phyloP scores from a whole-genome alignment of 495 filamentous ascomycete genomes.

The Cercophora samala region DNA sequence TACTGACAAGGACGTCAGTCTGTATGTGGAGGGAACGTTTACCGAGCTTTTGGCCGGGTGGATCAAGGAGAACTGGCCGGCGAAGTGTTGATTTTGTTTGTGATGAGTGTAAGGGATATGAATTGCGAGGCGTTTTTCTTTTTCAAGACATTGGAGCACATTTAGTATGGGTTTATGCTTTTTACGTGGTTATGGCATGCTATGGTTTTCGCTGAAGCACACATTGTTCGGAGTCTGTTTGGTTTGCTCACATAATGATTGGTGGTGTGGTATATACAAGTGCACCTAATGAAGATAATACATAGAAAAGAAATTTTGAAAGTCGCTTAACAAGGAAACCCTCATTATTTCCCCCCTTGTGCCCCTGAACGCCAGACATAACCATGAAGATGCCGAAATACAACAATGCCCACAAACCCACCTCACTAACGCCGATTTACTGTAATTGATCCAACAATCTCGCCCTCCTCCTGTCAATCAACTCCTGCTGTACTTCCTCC shows the following conservation, averaged over 20 bases:
- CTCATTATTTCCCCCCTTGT: slow-evolving; percentile 6
- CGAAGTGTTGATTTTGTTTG: slow-evolving; percentile 38
- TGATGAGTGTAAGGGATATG: background rate
- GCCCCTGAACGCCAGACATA: slow-evolving; percentile 20
- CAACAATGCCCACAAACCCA: background rate
- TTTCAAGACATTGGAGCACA: background rate
- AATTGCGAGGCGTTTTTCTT: background rate
- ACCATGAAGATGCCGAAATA: slow-evolving; percentile 29
- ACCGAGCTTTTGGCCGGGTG: slow-evolving; percentile 72
- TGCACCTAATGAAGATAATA: background rate
- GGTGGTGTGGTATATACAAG: background rate
- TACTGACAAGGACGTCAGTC: slow-evolving; percentile 53
- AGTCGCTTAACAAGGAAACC: background rate
- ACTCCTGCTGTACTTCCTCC: slow-evolving; percentile 89
- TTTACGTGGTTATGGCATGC: background rate
- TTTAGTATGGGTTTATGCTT: background rate
- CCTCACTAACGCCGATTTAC: background rate
- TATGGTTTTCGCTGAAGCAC: background rate
- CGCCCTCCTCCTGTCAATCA: slow-evolving; percentile 80
- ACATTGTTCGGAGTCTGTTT: background rate
- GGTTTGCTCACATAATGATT: background rate
- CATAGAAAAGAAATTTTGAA: background rate
- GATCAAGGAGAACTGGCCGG: slow-evolving; percentile 75
- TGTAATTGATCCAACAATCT: slow-evolving; percentile 65
- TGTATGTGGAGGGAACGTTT: slow-evolving; percentile 66